Evolutionary conservation across 352 stramenopile species (phyloP), one percentile per base, ranked within the genome.

Genomic region (Thalassiosira mediterranea): DNA sequence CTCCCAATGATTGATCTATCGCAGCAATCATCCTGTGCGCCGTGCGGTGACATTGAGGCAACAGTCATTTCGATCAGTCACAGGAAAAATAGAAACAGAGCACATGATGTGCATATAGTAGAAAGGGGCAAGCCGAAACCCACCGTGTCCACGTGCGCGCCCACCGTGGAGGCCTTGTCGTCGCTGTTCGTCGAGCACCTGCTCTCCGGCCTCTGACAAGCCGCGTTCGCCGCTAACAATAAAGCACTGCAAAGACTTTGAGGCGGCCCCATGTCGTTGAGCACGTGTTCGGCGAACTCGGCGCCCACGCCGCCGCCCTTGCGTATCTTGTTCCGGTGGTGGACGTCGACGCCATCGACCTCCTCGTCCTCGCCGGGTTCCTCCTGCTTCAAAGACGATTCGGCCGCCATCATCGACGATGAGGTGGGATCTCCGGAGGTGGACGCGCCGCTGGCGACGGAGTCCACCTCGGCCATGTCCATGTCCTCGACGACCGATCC

Each of bases 211-310:
- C 56, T 60, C 3, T 53, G 29, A 47, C 66, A 76, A 13, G 66
- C 66, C 26, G 66, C 56, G 44, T 76, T 76, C 25, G 66, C 66
- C 1, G 66, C 66, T 4, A 76, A 38, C n/a, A 66, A 47, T 0
- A 76, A 46, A 25, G 56, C 38, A 31, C 57, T 68, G 19, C 46
- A 56, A 15, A 68, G 44, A 4, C 38, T 26, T 23, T 19, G 66
- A 1, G 66, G 66, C 19, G 66, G 66, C 19, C 66, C 66, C 66
- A 68, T 76, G 21, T 74, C 64, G 51, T 74, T 74, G 11, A 74
- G 25, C 15, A 75, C 17, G 42, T 51, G 4, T 4, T 51, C 42
- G 47, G 44, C 65, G 48, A 65, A 65, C 28, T 74, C 65, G 5
- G 52, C 54, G n/a, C 44, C 54, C 29, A 42, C 40, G 0, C 23